Evolutionary conservation across 208 protist genomes (phyloP).

Genomic region (Leishmania turanica): DNA sequence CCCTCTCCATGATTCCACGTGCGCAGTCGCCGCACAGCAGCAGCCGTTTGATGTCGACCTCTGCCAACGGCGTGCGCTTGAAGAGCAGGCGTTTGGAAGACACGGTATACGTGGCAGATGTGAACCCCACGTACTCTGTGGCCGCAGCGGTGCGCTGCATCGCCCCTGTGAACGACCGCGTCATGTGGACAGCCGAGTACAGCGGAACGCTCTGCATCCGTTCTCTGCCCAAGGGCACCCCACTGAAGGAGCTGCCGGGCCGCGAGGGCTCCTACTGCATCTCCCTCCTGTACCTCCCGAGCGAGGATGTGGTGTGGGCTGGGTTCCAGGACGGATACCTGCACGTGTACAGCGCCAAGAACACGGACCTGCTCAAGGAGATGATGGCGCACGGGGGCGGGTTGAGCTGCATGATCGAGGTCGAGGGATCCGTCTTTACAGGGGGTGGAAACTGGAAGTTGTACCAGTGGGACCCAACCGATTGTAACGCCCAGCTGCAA

Average conservation of each 20-base stretch:
- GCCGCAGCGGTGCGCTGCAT: conserved; percentile 49
- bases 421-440: conserved; percentile 76
- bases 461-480: conserved; percentile 55
- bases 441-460: conserved; percentile 83
- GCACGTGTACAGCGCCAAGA: conserved; percentile 63
- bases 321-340: conserved; percentile 82
- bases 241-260: conserved; percentile 47
- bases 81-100: not conserved
- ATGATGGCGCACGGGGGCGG: conserved; percentile 31
- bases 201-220: conserved; percentile 75
- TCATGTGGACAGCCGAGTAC: conserved; percentile 75
- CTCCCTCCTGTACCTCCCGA: conserved; percentile 56
- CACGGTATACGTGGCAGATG: conserved; percentile 56
- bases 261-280: conserved; percentile 63
- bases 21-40: conserved; percentile 1
- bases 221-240: conserved; percentile 61
- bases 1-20: conserved; percentile 13
- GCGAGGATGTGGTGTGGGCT: conserved; percentile 60
- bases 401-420: conserved; percentile 31
- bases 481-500: conserved; percentile 24
- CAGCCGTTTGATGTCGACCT: not conserved
- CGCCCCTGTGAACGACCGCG: conserved; percentile 63
- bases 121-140: conserved; percentile 63
- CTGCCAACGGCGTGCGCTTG: not conserved
- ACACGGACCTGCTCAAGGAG: conserved; percentile 46